A percentile compares a stretch with the other conserved stretches of the same genome.
Evolutionary conservation across 1,284 basidiomycete genomes (phyloP).

Genomic region (Inonotus hispidus): DNA sequence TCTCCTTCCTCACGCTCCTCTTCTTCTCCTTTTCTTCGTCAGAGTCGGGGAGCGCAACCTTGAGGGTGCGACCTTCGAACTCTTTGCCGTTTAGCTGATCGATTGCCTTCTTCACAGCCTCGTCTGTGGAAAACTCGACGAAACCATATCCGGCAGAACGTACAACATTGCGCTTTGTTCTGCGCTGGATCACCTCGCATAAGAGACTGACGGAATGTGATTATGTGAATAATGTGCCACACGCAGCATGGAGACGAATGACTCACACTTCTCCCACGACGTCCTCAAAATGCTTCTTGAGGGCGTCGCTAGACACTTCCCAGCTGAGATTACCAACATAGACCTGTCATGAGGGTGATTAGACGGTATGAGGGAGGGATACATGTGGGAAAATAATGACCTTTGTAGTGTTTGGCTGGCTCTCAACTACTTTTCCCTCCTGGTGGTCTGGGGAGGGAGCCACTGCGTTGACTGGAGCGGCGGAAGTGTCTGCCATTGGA

Average conservation of each 20-base stretch:
- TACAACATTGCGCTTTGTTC: slow-evolving; percentile 66
- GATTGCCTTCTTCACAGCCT: slow-evolving; percentile 83
- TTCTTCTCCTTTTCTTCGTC: slow-evolving; percentile 80
- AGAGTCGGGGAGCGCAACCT: slow-evolving; percentile 88
- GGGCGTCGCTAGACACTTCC: slow-evolving; percentile 83
- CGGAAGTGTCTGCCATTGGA: slow-evolving; percentile 82
- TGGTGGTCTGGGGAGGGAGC: slow-evolving; percentile 65
- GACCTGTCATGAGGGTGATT: slow-evolving; percentile 44
- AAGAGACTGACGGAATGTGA: slow-evolving; percentile 48
- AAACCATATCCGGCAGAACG: slow-evolving; percentile 91
- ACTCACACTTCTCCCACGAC: slow-evolving; percentile 76
- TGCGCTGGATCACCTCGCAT: slow-evolving; percentile 77
- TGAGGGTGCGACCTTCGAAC: slow-evolving; percentile 81
- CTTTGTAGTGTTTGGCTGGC: slow-evolving; percentile 66
- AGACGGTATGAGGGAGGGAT: slow-evolving; percentile 17
- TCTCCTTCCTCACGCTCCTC: slow-evolving; percentile 68
- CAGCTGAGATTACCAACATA: slow-evolving; percentile 88
- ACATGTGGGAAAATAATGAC: slow-evolving; percentile 27
- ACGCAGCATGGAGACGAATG: slow-evolving; percentile 19
- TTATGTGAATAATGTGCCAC: not conserved
- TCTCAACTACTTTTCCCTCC: slow-evolving; percentile 50
- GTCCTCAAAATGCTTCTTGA: slow-evolving; percentile 76
- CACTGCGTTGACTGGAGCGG: slow-evolving; percentile 71
- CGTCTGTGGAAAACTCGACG: slow-evolving; percentile 74
- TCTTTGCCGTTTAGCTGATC: slow-evolving; percentile 82